These are phyloP conservation scores for Aspergillus avenaceus DNA, from an alignment of 495 filamentous ascomycete species.

Conservation along the genomic window DNA sequence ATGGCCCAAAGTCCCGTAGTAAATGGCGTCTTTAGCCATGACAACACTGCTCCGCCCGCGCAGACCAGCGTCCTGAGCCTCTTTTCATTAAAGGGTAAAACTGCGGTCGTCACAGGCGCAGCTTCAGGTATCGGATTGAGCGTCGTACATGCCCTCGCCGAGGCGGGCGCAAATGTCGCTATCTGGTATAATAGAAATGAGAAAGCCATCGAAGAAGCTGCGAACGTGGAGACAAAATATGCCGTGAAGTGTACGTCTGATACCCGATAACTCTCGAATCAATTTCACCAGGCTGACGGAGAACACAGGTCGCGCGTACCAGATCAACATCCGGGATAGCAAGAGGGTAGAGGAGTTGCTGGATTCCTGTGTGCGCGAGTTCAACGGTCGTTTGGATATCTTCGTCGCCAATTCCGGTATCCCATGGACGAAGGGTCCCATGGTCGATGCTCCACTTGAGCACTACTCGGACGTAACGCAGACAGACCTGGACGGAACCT, in stretches of 20 bases:
- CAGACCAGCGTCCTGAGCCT: slow-evolving; percentile 56
- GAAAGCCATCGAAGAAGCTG: slow-evolving; percentile 59
- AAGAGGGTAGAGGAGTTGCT: slow-evolving; percentile 49
- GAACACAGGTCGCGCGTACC: slow-evolving; percentile 68
- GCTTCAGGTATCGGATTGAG: slow-evolving; percentile 70
- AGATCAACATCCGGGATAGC: slow-evolving; percentile 55
- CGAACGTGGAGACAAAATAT: slow-evolving; percentile 61
- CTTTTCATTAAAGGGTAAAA: slow-evolving; percentile 71
- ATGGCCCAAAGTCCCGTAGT: slow-evolving; percentile 20
- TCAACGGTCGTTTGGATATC: slow-evolving; percentile 40
- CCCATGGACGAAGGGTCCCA: slow-evolving; percentile 51
- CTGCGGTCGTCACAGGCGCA: slow-evolving; percentile 72
- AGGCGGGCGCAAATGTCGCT: slow-evolving; percentile 76
- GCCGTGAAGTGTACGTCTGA: slow-evolving; percentile 65
- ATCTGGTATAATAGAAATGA: slow-evolving; percentile 77
- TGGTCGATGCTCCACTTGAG: slow-evolving; percentile 54
- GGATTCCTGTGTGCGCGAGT: slow-evolving; percentile 51
- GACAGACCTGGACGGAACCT: slow-evolving; percentile 72
- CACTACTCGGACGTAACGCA: slow-evolving; percentile 60
- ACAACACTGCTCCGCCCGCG: slow-evolving; percentile 50
- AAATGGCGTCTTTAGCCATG: slow-evolving; percentile 46
- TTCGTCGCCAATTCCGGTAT: slow-evolving; percentile 71
- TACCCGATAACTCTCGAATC: not conserved
- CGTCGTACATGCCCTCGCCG: slow-evolving; percentile 65
- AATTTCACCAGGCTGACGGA: too few species aligned